Conservation (phyloP, 371 early-diverging fungal genomes). For the Coemansia sp. region DNA sequence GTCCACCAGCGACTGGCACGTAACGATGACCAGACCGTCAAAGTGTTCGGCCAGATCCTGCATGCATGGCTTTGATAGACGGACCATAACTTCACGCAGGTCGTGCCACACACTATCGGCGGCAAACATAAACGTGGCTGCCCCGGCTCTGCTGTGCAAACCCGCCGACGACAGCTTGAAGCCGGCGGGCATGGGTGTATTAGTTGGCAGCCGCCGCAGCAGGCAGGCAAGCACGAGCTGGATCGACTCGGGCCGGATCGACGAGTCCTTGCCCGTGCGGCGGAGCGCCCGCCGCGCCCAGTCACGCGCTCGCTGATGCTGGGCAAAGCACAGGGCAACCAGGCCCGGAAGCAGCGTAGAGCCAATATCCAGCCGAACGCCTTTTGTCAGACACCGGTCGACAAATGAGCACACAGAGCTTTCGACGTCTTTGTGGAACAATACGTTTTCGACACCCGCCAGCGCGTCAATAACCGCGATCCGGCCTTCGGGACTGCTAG, state of each 20-base stretch:
- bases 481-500: slow-evolving; percentile 9
- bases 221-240: slow-evolving; percentile 17
- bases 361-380: slow-evolving; percentile 24
- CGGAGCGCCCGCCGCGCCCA: slow-evolving; percentile 48
- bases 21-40: slow-evolving; percentile 16
- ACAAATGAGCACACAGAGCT: slow-evolving; percentile 14
- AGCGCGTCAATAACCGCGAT: slow-evolving; percentile 39
- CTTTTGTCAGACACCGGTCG: slow-evolving; percentile 7
- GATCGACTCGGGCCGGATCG: not conserved
- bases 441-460: slow-evolving; percentile 20
- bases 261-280: slow-evolving; percentile 16
- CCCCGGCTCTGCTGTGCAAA: not conserved
- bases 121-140: slow-evolving; percentile 20
- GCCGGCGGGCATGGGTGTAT: not conserved
- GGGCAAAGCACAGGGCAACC: slow-evolving; percentile 16
- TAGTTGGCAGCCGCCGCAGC: slow-evolving; percentile 11
- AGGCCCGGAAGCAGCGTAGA: slow-evolving; percentile 37
- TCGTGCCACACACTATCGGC: slow-evolving; percentile 28
- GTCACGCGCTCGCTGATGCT: slow-evolving; percentile 6
- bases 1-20: slow-evolving; percentile 16
- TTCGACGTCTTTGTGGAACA: slow-evolving; percentile 18
- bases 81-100: slow-evolving; percentile 20
- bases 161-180: slow-evolving; percentile 4
- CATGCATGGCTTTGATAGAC: slow-evolving; percentile 19
- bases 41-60: slow-evolving; percentile 15